Evolutionary conservation across 805 yeast genomes (phyloP).

Genomic region (Candida silvatica): DNA sequence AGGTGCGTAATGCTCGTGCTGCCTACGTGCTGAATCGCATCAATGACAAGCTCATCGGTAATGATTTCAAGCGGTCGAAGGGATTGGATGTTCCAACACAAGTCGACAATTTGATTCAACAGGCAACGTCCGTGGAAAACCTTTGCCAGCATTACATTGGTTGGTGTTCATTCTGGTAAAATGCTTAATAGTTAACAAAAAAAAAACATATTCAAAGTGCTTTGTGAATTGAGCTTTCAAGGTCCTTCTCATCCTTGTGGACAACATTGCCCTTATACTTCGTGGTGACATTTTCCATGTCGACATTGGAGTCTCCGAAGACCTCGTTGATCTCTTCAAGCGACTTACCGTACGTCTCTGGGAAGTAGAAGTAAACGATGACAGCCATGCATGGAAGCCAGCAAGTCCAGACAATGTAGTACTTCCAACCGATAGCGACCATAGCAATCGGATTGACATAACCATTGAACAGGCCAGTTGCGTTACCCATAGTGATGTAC

Average conservation of each 20-base stretch:
- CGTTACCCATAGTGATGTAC: conserved; percentile 35
- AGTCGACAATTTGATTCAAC: conserved; percentile 88
- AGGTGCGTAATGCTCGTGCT: conserved; percentile 82
- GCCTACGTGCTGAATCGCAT: conserved; percentile 83
- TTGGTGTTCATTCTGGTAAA: conserved; percentile 98
- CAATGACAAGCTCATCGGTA: conserved; percentile 87
- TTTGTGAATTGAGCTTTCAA: not conserved
- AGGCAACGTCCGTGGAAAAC: conserved; percentile 94
- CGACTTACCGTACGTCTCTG: conserved; percentile 36
- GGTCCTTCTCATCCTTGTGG: not conserved
- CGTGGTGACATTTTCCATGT: not conserved
- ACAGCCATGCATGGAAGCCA: conserved; percentile 25
- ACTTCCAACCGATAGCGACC: conserved; percentile 28
- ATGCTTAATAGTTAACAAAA: not conserved
- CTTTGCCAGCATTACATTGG: conserved; percentile 96
- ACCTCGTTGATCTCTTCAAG: conserved; percentile 27
- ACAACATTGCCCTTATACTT: too few relatives aligned
- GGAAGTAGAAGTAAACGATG: conserved; percentile 30
- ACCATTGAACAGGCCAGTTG: conserved; percentile 18
- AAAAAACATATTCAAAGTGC: not conserved
- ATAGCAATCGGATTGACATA: conserved; percentile 27
- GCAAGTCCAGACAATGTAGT: conserved; percentile 30
- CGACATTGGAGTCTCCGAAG: not conserved
- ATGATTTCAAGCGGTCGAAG: conserved; percentile 69
- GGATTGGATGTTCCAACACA: conserved; percentile 80